Evolutionary conservation across 768 basidiomycete species (phyloP).

Genomic region (Suillus tomentosus): DNA sequence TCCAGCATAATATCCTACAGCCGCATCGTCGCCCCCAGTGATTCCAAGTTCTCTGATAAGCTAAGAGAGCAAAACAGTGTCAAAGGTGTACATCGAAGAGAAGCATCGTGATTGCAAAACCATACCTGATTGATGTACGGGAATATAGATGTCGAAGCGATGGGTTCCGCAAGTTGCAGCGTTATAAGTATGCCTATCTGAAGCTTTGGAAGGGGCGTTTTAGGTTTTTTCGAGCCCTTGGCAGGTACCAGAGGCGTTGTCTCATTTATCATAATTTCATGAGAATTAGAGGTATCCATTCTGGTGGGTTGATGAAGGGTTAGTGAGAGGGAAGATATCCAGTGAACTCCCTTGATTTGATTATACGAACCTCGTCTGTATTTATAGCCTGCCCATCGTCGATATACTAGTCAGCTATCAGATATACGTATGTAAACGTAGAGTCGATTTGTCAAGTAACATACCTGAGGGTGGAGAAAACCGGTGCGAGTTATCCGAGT

Average conservation of each 20-base stretch:
- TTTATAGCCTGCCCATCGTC: neutral
- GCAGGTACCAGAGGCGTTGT: neutral
- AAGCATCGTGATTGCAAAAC: neutral
- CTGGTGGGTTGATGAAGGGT: neutral
- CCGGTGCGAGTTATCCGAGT: neutral
- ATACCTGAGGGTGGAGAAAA: neutral
- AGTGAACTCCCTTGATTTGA: neutral
- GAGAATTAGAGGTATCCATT: neutral
- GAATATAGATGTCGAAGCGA: conserved; percentile 47
- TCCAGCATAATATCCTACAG: conserved; percentile 73
- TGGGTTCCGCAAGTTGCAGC: conserved; percentile 48
- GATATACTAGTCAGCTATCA: neutral
- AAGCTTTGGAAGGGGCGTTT: conserved; percentile 45
- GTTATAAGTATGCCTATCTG: conserved; percentile 48
- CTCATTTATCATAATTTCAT: neutral
- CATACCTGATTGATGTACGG: conserved; percentile 54
- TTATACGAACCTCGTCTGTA: neutral
- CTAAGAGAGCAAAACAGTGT: conserved; percentile 30
- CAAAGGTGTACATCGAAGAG: neutral
- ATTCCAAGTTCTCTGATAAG: conserved; percentile 64
- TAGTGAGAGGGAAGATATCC: neutral
- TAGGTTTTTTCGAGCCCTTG: conserved; percentile 20
- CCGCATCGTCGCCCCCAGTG: conserved; percentile 61
- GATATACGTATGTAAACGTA: neutral
- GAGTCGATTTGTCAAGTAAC: neutral